These are phyloP conservation scores for Fomitopsis palustris DNA, from an alignment of 1,284 basidiomycete species.

Conservation along the genomic window DNA sequence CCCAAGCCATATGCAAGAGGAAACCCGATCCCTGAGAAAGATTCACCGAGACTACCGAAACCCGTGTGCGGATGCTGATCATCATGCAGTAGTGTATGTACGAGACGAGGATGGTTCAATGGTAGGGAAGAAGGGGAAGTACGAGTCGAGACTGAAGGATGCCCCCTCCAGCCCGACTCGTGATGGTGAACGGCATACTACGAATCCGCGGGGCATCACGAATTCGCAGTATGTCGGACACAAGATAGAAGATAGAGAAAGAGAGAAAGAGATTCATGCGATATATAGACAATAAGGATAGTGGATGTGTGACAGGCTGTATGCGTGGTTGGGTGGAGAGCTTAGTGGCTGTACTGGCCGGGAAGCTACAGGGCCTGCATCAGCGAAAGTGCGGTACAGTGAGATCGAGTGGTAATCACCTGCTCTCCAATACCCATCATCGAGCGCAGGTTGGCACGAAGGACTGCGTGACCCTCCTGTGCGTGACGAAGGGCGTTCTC, in stretches of 20 bases:
- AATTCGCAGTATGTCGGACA: not conserved
- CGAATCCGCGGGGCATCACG: conserved; percentile 2
- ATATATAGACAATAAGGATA: not conserved
- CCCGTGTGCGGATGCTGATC: too few species aligned
- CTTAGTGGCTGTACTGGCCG: not conserved
- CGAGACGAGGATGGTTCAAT: too few species aligned
- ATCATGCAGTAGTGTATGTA: too few species aligned
- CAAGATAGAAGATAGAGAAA: not conserved
- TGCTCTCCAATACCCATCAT: not conserved
- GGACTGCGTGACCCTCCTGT: not conserved
- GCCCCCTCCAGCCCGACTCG: not conserved
- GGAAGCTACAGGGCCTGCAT: not conserved
- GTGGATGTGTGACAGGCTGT: not conserved
- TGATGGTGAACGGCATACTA: not conserved
- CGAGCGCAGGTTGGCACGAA: not conserved
- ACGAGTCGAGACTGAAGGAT: not conserved
- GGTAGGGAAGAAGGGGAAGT: not conserved
- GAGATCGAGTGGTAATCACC: not conserved
- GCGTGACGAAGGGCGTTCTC: not conserved
- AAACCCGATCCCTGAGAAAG: too few species aligned
- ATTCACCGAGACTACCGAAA: too few species aligned
- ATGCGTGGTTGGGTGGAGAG: not conserved
- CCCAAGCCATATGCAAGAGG: too few species aligned
- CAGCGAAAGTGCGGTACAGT: not conserved
- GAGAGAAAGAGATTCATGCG: not conserved